These are phyloP conservation scores for Pilobolus umbonatus DNA, from an alignment of 192 early-diverging fungal species.

Conservation along the genomic window DNA sequence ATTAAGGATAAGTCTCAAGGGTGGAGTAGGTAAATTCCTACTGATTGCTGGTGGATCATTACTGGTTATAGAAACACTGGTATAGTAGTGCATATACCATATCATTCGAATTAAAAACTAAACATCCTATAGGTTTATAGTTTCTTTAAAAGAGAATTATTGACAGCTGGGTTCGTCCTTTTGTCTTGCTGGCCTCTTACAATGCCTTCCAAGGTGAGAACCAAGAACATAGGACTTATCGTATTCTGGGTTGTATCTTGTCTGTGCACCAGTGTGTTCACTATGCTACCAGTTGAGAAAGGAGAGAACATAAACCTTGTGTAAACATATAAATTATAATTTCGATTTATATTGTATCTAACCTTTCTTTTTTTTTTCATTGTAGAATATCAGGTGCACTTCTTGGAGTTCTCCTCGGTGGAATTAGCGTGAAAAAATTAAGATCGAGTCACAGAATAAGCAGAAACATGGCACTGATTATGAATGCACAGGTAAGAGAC, in stretches of 20 bases:
- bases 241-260: conserved; percentile 63
- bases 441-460: conserved; percentile 2
- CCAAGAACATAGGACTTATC: conserved; percentile 44
- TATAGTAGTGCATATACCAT: conserved; percentile 26
- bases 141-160: conserved; percentile 74
- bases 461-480: neutral
- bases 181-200: conserved; percentile 65
- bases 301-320: conserved; percentile 69
- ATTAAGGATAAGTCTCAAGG: conserved; percentile 16
- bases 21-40: conserved; percentile 23
- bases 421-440: neutral
- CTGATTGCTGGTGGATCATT: conserved; percentile 52
- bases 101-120: neutral
- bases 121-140: conserved; percentile 59
- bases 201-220: conserved; percentile 46
- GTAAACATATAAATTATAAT: conserved; percentile 32
- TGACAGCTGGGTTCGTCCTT: conserved; percentile 60
- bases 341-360: neutral
- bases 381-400: conserved; percentile 41
- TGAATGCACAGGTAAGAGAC: conserved; percentile 5
- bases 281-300: conserved; percentile 83
- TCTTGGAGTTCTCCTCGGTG: conserved; percentile 29
- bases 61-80: conserved; percentile 71
- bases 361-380: neutral
- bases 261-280: conserved; percentile 75